phyloP scores from a whole-genome alignment of 1,284 basidiomycete genomes.

The Takashimella koratensis region DNA sequence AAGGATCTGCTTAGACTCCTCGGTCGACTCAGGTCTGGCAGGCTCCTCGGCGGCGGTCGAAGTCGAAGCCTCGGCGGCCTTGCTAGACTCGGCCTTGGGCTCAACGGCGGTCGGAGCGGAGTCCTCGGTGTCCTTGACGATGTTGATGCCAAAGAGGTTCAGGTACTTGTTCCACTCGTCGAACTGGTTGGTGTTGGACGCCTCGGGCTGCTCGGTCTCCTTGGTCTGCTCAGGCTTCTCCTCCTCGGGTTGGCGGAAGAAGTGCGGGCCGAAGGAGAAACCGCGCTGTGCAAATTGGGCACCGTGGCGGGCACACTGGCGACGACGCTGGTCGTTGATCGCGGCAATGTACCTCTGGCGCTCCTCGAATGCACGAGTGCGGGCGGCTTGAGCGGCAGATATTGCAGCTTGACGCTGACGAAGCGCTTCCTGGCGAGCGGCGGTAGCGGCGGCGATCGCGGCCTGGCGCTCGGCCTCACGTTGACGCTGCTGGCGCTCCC shows the following conservation, averaged over 20 bases:
- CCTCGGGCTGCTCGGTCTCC: slow-evolving; percentile 5
- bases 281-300: neutral
- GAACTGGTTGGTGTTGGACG: slow-evolving; percentile 4
- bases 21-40: neutral
- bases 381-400: neutral
- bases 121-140: neutral
- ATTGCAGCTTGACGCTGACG: neutral
- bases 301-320: neutral
- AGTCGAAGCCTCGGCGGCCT: neutral
- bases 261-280: neutral
- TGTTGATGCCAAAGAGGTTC: neutral
- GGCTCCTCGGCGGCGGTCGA: slow-evolving; percentile 5
- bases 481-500: slow-evolving; percentile 9
- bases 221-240: neutral
- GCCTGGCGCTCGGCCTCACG: slow-evolving; percentile 5
- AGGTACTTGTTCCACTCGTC: neutral
- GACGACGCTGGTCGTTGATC: slow-evolving; percentile 9
- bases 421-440: neutral
- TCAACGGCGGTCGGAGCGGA: neutral
- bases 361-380: neutral
- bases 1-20: slow-evolving; percentile 9
- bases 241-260: slow-evolving; percentile 2
- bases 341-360: neutral
- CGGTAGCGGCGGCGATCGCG: slow-evolving; percentile 4
- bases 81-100: neutral